A percentile compares a stretch with the other conserved stretches of the same genome.
Evolutionary conservation across 208 protist species (phyloP).

Genomic region (Naegleria fowleri): DNA sequence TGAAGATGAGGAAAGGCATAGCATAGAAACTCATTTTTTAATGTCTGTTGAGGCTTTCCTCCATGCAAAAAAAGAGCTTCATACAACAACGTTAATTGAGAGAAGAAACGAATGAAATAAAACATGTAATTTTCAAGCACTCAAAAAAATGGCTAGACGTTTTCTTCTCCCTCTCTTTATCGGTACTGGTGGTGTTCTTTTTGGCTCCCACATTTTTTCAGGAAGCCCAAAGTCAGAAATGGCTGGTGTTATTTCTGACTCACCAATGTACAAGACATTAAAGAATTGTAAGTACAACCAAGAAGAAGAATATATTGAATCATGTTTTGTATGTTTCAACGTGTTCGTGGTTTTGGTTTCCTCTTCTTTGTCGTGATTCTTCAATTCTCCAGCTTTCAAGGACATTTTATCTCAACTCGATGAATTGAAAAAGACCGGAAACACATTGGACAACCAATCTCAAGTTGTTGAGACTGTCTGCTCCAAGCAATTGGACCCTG

Average conservation of each 20-base stretch:
- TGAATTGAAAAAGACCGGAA: not conserved
- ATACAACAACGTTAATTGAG: no score
- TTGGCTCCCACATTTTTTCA: not conserved
- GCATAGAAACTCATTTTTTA: constrained; percentile 57
- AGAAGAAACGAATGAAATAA: no score
- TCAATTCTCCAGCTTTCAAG: not conserved
- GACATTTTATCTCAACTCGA: not conserved
- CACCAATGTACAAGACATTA: not conserved
- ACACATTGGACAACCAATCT: not conserved
- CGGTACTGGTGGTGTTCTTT: not conserved
- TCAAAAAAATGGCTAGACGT: not conserved
- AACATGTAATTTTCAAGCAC: no score
- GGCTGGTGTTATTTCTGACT: not conserved
- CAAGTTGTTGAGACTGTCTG: not conserved
- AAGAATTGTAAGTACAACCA: not conserved
- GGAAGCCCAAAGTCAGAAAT: not conserved
- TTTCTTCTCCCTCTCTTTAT: not conserved
- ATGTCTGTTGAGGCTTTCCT: not conserved
- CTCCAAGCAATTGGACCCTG: not conserved
- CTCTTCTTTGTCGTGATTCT: no score
- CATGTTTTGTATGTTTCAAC: not conserved
- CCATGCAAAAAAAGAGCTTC: no score
- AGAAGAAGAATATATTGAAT: not conserved
- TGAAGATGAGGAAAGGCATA: constrained; percentile 77
- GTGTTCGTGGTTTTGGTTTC: no score